Evolutionary conservation across 179 eudicot species (phyloP), one percentile per base, ranked within the genome.

Genomic region (Carnegiea gigantea): DNA sequence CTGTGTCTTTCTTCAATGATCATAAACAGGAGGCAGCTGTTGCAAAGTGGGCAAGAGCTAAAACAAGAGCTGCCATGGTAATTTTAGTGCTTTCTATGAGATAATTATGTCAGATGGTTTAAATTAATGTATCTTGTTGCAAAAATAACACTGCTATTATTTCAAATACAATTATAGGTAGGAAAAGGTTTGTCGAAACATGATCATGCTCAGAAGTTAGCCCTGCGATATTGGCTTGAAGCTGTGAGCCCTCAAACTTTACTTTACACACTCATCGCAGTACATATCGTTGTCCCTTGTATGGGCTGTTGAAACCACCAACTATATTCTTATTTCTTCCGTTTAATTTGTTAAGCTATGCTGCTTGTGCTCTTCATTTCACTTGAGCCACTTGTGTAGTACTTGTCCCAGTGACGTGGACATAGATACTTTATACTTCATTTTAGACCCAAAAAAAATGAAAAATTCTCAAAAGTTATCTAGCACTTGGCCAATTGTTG

Each of bases 141-240:
- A 20, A 59, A 59, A 30, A 30, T 68, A 30, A 26, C 26, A 74
- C 26, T 46, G 73, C 30, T 49, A 21, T 43, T 13, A 30, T 43
- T 23, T 4, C 3, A 18, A 20, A n/a, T 23, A 9, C 21, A 76
- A 54, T 30, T 79, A 53, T 77, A 95, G 98, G 93, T 95, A 5
- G 98, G 98, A 0, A 95, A 93, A 89, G 98, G 98, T 53, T 84
- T 88, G 79, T 95, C 94, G 6, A 91, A 93, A 82, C 93, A 93
- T 77, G 91, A 88, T 48, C 93, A 88, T 83, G 97, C 98, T 48
- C 88, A 91, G 46, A 92, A 95, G 85, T 97, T 95, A 83, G 98
- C 98, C 67, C 83, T 95, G 20, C 98, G 90, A 76, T 97, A 95
- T 88, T 95, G 98, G 98, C 98, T 93, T 18, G 98, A 95, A 67